Percentiles rank a stretch among this genome's conserved stretches.
phyloP scores from a whole-genome alignment of 768 basidiomycete species.

The Clavulina sp. region DNA sequence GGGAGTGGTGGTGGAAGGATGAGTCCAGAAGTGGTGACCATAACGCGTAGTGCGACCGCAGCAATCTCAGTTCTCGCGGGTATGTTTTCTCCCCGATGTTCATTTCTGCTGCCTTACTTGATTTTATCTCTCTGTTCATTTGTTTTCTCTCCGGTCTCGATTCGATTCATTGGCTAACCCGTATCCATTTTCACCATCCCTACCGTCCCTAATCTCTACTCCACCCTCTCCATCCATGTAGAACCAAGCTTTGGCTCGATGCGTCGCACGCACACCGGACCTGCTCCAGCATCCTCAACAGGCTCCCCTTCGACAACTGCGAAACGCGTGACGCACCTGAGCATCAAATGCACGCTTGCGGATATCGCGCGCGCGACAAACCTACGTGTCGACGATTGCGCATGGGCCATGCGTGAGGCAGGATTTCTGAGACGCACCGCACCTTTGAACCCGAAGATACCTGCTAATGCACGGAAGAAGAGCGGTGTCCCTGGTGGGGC shows the following conservation, averaged over 20 bases:
- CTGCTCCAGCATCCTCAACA: slow-evolving; percentile 34
- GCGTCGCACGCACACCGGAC: slow-evolving; percentile 41
- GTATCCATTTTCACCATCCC: too few species aligned
- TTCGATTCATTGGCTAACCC: too few species aligned
- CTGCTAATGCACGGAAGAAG: not conserved
- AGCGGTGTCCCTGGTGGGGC: slow-evolving; percentile 1
- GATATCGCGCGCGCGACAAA: slow-evolving; percentile 68
- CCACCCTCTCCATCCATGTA: too few species aligned
- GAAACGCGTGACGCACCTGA: slow-evolving; percentile 49
- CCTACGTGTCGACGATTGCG: slow-evolving; percentile 67
- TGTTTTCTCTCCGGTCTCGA: too few species aligned
- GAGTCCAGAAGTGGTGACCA: too few species aligned
- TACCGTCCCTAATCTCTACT: too few species aligned
- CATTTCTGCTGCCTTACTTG: too few species aligned
- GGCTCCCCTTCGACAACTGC: slow-evolving; percentile 20
- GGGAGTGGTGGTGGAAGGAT: too few species aligned
- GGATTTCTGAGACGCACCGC: slow-evolving; percentile 49
- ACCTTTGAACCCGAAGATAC: slow-evolving; percentile 15
- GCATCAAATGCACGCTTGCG: slow-evolving; percentile 50
- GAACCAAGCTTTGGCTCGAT: slow-evolving; percentile 10
- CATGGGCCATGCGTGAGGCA: slow-evolving; percentile 77
- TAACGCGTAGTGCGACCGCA: slow-evolving; percentile 16
- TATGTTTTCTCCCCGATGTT: slow-evolving; percentile 12
- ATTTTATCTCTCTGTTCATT: not conserved
- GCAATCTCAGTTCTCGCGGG: slow-evolving; percentile 20